Percentiles rank a stretch among this genome's conserved stretches.
These are phyloP conservation scores for Trametopsis cervina DNA, from an alignment of 768 basidiomycete genomes.

Conservation along the genomic window DNA sequence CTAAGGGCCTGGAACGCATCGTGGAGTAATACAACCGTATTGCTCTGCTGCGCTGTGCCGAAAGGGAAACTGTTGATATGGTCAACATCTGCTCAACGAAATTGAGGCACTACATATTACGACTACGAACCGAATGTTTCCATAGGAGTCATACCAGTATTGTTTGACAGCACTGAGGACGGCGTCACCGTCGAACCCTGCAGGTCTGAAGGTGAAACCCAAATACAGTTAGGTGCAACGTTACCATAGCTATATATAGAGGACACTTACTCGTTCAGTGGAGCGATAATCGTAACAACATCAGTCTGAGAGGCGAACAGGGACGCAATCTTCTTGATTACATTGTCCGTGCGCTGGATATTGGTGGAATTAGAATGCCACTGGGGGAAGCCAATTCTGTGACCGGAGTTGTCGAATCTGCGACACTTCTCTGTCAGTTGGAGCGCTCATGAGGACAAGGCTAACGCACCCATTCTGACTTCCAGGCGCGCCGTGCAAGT, in stretches of 20 bases:
- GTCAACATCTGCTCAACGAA: conserved; percentile 9
- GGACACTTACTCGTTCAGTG: conserved; percentile 64
- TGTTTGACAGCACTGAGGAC: conserved; percentile 46
- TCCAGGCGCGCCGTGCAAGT: conserved; percentile 67
- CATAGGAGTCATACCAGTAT: conserved; percentile 72
- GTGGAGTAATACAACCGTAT: conserved; percentile 61
- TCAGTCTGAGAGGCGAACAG: conserved; percentile 47
- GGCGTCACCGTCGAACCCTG: conserved; percentile 52
- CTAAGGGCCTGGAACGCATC: conserved; percentile 72
- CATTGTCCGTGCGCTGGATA: conserved; percentile 55
- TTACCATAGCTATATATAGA: neutral
- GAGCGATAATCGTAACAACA: conserved; percentile 63
- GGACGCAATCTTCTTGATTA: conserved; percentile 57
- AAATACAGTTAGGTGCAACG: neutral
- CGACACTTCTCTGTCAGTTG: neutral
- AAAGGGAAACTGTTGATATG: conserved; percentile 32
- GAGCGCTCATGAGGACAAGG: no score
- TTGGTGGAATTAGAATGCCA: conserved; percentile 69
- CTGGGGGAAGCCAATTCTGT: conserved; percentile 46
- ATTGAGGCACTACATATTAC: neutral
- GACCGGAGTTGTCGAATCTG: conserved; percentile 82
- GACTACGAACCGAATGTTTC: conserved; percentile 52
- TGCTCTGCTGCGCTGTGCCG: conserved; percentile 37
- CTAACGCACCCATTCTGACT: conserved; percentile 68
- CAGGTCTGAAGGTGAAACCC: conserved; percentile 42